Percentiles rank a stretch among this genome's conserved stretches.
Conservation (phyloP, 495 filamentous ascomycete species). For the Xylaria sp. region DNA sequence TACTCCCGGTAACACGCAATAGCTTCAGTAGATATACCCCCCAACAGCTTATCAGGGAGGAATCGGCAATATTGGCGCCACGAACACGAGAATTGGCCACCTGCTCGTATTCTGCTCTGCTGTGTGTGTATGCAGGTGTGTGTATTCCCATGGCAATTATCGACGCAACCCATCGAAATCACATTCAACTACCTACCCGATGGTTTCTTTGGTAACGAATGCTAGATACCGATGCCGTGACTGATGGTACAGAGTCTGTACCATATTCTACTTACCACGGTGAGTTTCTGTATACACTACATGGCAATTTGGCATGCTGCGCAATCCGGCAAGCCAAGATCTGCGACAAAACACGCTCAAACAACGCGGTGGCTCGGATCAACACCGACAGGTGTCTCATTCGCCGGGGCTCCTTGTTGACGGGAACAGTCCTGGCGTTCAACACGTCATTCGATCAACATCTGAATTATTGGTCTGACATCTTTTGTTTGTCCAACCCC, state of each 20-base stretch:
- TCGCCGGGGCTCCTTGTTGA: conserved; percentile 9
- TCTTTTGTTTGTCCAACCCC: background rate
- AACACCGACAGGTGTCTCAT: background rate
- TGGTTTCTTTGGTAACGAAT: background rate
- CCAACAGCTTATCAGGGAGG: background rate
- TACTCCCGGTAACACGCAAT: background rate
- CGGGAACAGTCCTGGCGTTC: background rate
- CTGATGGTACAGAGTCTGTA: no score
- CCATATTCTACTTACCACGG: background rate
- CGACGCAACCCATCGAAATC: no score
- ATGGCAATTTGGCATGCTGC: conserved; percentile 24
- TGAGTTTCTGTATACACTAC: background rate
- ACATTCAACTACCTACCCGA: background rate
- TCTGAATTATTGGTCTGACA: conserved; percentile 4
- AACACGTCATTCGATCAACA: conserved; percentile 17
- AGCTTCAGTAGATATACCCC: background rate
- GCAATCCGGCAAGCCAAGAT: conserved; percentile 28
- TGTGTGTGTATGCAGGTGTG: background rate
- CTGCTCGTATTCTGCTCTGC: conserved; percentile 17
- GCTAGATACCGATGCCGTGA: background rate
- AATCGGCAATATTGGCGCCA: conserved; percentile 9
- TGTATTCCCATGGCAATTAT: conserved; percentile 8
- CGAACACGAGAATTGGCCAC: conserved; percentile 28
- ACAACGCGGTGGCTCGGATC: conserved; percentile 17
- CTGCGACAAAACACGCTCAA: conserved; percentile 26